phyloP scores from a whole-genome alignment of 208 protist genomes.

The Crithidia sp. region DNA sequence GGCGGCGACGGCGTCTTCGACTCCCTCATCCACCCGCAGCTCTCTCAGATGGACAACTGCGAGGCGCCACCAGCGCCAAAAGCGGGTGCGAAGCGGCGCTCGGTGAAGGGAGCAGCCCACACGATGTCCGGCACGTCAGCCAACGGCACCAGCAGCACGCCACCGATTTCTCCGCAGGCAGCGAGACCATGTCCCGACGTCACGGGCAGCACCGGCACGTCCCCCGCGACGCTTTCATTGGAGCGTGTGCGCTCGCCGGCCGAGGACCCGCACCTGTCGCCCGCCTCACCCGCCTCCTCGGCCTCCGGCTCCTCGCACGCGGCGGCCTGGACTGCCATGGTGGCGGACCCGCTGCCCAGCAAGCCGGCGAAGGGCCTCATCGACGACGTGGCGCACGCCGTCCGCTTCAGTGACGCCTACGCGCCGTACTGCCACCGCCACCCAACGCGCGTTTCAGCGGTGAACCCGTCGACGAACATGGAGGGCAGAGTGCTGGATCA shows the following conservation, averaged over 20 bases:
- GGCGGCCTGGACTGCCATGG: background rate
- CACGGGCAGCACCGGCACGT: background rate
- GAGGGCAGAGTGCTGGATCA: slow-evolving; percentile 91
- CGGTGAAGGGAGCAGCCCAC: slow-evolving; percentile 5
- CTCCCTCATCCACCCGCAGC: slow-evolving; percentile 19
- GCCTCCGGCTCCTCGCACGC: slow-evolving; percentile 10
- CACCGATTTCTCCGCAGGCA: slow-evolving; percentile 10
- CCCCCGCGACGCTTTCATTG: background rate
- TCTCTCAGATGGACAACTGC: slow-evolving; percentile 18
- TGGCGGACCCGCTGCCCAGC: background rate
- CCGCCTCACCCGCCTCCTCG: background rate
- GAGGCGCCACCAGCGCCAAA: slow-evolving; percentile 18
- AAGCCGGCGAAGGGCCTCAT: slow-evolving; percentile 17
- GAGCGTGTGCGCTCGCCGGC: background rate
- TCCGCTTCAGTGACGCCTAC: slow-evolving; percentile 71
- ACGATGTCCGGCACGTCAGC: slow-evolving; percentile 1
- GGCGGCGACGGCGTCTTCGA: slow-evolving; percentile 4
- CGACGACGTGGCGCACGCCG: slow-evolving; percentile 43
- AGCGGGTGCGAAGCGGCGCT: slow-evolving; percentile 13
- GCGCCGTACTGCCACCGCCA: slow-evolving; percentile 66
- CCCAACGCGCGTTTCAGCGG: slow-evolving; percentile 60
- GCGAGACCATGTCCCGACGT: background rate
- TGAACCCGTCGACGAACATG: slow-evolving; percentile 74
- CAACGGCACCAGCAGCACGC: slow-evolving; percentile 13
- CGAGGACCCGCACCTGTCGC: slow-evolving; percentile 6